Evolutionary conservation across 1,284 basidiomycete genomes (phyloP).

Genomic region (Porodaedalea pini): DNA sequence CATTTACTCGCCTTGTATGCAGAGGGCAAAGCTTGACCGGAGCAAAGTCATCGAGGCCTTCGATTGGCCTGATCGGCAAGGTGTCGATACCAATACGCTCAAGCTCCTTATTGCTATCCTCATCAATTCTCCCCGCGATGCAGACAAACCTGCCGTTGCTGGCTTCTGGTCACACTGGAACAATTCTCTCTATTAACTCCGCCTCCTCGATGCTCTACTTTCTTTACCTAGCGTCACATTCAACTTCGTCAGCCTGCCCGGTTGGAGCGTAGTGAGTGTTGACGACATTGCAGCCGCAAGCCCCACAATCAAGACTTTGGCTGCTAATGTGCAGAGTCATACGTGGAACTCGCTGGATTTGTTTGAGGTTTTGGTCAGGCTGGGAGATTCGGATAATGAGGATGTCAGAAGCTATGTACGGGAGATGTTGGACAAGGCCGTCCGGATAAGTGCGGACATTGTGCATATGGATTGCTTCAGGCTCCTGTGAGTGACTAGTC

Average conservation of each 20-base stretch:
- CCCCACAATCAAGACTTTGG: conserved; percentile 82
- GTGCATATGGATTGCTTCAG: conserved; percentile 90
- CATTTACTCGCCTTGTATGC: conserved; percentile 25
- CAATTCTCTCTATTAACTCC: conserved; percentile 83
- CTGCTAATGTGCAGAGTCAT: conserved; percentile 83
- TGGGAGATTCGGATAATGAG: conserved; percentile 65
- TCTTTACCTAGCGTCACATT: conserved; percentile 87
- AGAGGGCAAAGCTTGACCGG: conserved; percentile 73
- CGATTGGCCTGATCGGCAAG: conserved; percentile 72
- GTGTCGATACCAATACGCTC: conserved; percentile 78
- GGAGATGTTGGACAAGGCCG: conserved; percentile 89
- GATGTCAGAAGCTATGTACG: conserved; percentile 75
- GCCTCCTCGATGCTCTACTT: conserved; percentile 83
- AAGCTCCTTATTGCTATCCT: conserved; percentile 80
- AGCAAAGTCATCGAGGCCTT: conserved; percentile 74
- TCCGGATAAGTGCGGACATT: conserved; percentile 90
- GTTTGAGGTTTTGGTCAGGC: conserved; percentile 81
- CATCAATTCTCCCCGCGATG: conserved; percentile 66
- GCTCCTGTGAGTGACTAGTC: conserved; percentile 69
- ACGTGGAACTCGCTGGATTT: conserved; percentile 95
- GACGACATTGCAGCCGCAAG: conserved; percentile 81
- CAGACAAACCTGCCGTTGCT: conserved; percentile 69
- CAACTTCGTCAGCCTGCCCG: conserved; percentile 83
- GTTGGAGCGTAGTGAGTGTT: conserved; percentile 76
- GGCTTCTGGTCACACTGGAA: conserved; percentile 84